Base-by-base conservation (phyloP, 202 grass and related monocot species). In the Setaria italica region DNA sequence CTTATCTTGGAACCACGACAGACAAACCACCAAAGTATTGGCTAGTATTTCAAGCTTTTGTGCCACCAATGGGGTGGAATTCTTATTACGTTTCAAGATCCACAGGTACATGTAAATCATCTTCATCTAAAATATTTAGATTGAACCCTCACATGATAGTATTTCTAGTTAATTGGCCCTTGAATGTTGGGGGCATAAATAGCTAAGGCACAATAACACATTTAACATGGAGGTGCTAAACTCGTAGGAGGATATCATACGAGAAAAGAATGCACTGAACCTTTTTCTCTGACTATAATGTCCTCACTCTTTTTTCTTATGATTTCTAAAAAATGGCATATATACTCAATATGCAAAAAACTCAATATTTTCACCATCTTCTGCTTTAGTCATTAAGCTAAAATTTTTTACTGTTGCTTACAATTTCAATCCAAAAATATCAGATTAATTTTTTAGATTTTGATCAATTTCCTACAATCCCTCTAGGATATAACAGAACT, bases 31-130 rank as follows among this genome's bases (percentile, higher is more conserved):
- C 92, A 32, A 95, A 87, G 76, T 97, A 97, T 84, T 97, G 91
- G 95, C 80, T 97, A 54, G 42, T 95, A 83, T 97, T 97, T 88
- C 58, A 89, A 89, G 89, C 88, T 76, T 92, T 88, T 76, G 83
- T 88, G 7, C 95, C 89, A 66, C 92, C 95, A 87, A 83, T 95
- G 74, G 95, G 92, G 42, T 97, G 95, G 95, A 97, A 85, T 78
- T 91, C 95, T 85, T 97, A 93, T 70, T 89, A 91, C 74, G 87
- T 97, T 83, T 95, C 89, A 15, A 92, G 55, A 80, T 3, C 74
- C 48, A 86, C 62, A 62, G 74, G 68, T 55, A 90, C 83, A 91
- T 86, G 89, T 97, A 34, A 67, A 88, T 60, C 34, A 41, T 49
- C 46, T 69, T 69, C 41, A 56, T 21, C 66, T 55, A 35, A 85